These are phyloP conservation scores for Paramecium primaurelia DNA, from an alignment of 73 alveolate species.

Conservation along the genomic window DNA sequence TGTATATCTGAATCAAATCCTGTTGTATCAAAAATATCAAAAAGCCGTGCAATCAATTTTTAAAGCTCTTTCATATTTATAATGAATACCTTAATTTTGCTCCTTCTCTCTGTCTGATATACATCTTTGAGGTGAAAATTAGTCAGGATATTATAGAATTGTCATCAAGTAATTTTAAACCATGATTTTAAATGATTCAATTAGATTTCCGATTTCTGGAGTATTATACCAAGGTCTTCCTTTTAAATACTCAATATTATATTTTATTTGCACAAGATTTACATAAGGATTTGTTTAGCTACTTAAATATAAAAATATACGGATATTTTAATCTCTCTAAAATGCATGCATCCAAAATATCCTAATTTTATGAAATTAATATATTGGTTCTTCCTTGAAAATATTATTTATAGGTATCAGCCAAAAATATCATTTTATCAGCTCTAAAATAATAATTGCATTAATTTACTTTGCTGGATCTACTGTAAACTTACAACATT, in stretches of 20 bases:
- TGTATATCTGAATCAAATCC: constrained; percentile 7
- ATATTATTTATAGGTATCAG: background rate
- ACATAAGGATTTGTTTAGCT: background rate
- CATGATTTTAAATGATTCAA: background rate
- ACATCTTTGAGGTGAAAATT: background rate
- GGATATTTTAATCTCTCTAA: background rate
- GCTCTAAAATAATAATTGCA: background rate
- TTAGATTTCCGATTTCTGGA: background rate
- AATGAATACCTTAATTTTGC: background rate
- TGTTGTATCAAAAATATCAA: background rate
- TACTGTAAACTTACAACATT: background rate
- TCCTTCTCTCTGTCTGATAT: background rate
- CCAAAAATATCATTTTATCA: background rate
- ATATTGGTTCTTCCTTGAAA: background rate
- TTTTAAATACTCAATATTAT: background rate
- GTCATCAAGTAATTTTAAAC: background rate
- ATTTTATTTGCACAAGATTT: background rate
- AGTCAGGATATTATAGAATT: background rate
- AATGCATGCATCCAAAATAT: background rate
- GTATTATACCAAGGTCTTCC: background rate
- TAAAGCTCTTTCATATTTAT: background rate
- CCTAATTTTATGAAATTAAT: background rate
- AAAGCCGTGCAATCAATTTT: background rate
- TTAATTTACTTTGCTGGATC: background rate
- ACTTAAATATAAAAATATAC: background rate